Percentiles rank a stretch among this genome's conserved stretches.
phyloP scores from a whole-genome alignment of 768 basidiomycete genomes.

The Podaxis carcinomalis region DNA sequence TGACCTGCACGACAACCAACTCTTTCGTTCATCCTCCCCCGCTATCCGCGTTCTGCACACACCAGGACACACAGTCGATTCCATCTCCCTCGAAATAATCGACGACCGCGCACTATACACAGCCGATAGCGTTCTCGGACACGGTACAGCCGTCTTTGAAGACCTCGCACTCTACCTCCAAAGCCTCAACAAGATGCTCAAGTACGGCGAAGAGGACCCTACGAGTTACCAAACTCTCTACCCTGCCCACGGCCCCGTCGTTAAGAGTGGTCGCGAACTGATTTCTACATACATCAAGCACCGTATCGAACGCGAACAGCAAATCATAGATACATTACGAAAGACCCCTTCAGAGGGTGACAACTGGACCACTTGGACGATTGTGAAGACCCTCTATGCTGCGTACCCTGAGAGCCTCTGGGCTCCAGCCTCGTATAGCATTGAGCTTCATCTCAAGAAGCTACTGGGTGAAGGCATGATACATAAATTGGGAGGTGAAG shows the following conservation, averaged over 20 bases:
- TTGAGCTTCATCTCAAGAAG: constrained; percentile 72
- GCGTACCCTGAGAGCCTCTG: constrained; percentile 68
- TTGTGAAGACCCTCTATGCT: constrained; percentile 66
- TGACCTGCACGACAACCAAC: constrained; percentile 53
- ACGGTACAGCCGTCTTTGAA: constrained; percentile 87
- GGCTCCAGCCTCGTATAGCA: constrained; percentile 65
- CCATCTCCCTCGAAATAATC: constrained; percentile 67
- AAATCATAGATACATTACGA: constrained; percentile 58
- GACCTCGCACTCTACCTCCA: constrained; percentile 69
- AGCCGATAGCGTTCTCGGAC: constrained; percentile 86
- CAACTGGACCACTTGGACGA: constrained; percentile 59
- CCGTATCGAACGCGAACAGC: constrained; percentile 73
- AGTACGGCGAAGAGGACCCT: constrained; percentile 27
- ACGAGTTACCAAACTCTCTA: constrained; percentile 53
- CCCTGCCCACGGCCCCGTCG: constrained; percentile 85
- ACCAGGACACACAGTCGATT: constrained; percentile 90
- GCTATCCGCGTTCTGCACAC: constrained; percentile 70
- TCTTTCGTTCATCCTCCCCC: constrained; percentile 31
- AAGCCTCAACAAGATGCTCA: constrained; percentile 57
- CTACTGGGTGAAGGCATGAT: constrained; percentile 63
- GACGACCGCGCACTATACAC: constrained; percentile 80
- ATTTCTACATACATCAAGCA: constrained; percentile 77
- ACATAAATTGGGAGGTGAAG: constrained; percentile 44
- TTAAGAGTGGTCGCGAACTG: constrained; percentile 53
- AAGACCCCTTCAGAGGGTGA: constrained; percentile 24